Percentiles rank a stretch among this genome's conserved stretches.
Conservation (phyloP, 371 early-diverging fungal species). For the Smittium mucronatum region DNA sequence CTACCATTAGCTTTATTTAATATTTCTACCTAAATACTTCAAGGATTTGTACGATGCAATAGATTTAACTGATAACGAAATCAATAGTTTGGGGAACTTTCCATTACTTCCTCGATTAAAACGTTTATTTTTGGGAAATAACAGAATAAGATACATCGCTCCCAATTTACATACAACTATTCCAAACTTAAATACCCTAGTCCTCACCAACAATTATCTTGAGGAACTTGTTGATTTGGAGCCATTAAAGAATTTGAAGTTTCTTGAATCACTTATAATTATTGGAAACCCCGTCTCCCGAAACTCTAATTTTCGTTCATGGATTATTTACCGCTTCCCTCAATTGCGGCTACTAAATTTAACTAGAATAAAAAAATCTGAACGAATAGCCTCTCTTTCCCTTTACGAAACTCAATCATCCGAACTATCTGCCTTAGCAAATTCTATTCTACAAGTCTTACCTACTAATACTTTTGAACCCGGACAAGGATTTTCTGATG, state of each 20-base stretch:
- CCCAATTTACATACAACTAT: constrained; percentile 41
- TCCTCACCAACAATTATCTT: constrained; percentile 75
- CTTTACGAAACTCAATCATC: constrained; percentile 54
- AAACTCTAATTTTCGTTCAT: constrained; percentile 65
- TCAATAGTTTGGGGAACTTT: constrained; percentile 73
- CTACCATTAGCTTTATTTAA: not conserved
- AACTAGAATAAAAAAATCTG: constrained; percentile 49
- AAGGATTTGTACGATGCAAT: constrained; percentile 82
- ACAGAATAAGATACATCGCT: constrained; percentile 71
- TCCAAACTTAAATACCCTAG: constrained; percentile 64
- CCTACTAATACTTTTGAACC: constrained; percentile 54
- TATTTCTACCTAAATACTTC: not conserved
- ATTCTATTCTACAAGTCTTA: constrained; percentile 38
- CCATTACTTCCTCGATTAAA: constrained; percentile 72
- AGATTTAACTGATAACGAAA: constrained; percentile 85
- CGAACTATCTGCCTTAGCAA: constrained; percentile 44
- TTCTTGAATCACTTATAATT: constrained; percentile 52
- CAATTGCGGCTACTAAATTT: constrained; percentile 77
- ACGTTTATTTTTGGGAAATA: constrained; percentile 63
- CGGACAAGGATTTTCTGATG: constrained; percentile 43
- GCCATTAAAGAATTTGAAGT: constrained; percentile 34
- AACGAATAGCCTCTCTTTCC: constrained; percentile 54
- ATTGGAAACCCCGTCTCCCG: constrained; percentile 77
- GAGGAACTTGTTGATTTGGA: constrained; percentile 72
- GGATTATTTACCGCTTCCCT: constrained; percentile 65